These are phyloP conservation scores for Candida ascalaphidarum DNA, from an alignment of 805 yeast genomes.

Conservation along the genomic window DNA sequence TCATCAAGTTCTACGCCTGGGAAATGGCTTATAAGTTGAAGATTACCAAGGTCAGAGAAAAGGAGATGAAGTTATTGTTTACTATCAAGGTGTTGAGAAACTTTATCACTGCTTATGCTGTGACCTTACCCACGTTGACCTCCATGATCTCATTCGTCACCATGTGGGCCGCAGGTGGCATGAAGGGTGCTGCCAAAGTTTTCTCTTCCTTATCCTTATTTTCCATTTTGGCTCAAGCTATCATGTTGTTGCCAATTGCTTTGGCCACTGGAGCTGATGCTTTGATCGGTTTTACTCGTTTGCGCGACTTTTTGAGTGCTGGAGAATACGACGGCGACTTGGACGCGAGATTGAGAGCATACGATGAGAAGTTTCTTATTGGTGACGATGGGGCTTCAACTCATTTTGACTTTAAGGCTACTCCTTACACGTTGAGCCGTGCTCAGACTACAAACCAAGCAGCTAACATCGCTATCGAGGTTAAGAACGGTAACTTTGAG, in stretches of 20 bases:
- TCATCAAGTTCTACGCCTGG: constrained; percentile 40
- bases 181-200: constrained; percentile 28
- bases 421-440: no score
- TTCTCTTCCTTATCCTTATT: constrained; percentile 35
- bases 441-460: neutral
- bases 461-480: constrained; percentile 3
- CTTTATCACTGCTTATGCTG: constrained; percentile 35
- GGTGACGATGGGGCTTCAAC: constrained; percentile 1
- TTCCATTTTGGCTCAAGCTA: constrained; percentile 34
- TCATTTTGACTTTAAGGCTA: neutral
- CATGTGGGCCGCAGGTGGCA: constrained; percentile 36
- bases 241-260: constrained; percentile 35
- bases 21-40: constrained; percentile 31
- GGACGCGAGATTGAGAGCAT: constrained; percentile 3
- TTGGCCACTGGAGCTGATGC: constrained; percentile 39
- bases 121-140: constrained; percentile 32
- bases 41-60: constrained; percentile 25
- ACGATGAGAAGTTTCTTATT: constrained; percentile 4
- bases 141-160: constrained; percentile 39
- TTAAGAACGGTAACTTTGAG: constrained; percentile 5
- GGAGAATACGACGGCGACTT: constrained; percentile 8
- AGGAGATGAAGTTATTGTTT: constrained; percentile 32
- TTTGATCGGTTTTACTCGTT: constrained; percentile 26
- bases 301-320: constrained; percentile 13
- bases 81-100: constrained; percentile 34